Percentiles rank a stretch among this genome's conserved stretches.
These are phyloP conservation scores for Aspergillus sp. DNA, from an alignment of 2,329 filamentous ascomycete genomes.

Conservation along the genomic window DNA sequence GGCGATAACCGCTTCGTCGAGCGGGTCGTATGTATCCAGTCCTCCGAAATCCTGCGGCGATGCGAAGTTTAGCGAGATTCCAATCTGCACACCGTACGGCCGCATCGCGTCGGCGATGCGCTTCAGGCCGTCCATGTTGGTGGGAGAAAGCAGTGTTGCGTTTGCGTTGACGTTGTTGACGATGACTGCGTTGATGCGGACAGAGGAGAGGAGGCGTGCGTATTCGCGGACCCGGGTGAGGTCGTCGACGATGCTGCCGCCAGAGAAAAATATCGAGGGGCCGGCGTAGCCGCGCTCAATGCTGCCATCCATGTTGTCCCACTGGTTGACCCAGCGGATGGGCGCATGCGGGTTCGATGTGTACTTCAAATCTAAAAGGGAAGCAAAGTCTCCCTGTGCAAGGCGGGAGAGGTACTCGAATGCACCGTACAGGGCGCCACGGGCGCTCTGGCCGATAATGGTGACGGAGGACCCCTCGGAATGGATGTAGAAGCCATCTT, in stretches of 20 bases:
- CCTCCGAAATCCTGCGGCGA: conserved; percentile 62
- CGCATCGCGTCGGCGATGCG: conserved; percentile 68
- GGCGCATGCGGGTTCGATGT: conserved; percentile 62
- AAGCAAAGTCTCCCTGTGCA: conserved; percentile 58
- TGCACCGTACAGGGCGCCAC: conserved; percentile 69
- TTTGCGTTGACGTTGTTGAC: conserved; percentile 77
- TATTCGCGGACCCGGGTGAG: conserved; percentile 65
- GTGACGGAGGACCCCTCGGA: conserved; percentile 53
- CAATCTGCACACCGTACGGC: conserved; percentile 69
- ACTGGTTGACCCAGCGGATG: conserved; percentile 73
- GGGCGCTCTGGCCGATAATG: conserved; percentile 68
- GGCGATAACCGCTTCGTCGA: conserved; percentile 61
- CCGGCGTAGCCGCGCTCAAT: conserved; percentile 74
- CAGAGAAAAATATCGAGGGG: conserved; percentile 68
- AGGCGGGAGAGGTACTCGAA: conserved; percentile 71
- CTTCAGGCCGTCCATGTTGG: conserved; percentile 65
- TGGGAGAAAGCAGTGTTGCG: conserved; percentile 57
- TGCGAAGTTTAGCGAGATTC: conserved; percentile 70
- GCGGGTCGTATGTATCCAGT: conserved; percentile 67
- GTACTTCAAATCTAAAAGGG: conserved; percentile 47
- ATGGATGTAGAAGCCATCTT: conserved; percentile 64
- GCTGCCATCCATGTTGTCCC: conserved; percentile 71
- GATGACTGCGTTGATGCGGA: conserved; percentile 68
- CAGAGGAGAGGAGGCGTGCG: conserved; percentile 68
- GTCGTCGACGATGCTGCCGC: conserved; percentile 61